Conservation (phyloP, 116 monocot genomes). For the Thalassia testudinum region DNA sequence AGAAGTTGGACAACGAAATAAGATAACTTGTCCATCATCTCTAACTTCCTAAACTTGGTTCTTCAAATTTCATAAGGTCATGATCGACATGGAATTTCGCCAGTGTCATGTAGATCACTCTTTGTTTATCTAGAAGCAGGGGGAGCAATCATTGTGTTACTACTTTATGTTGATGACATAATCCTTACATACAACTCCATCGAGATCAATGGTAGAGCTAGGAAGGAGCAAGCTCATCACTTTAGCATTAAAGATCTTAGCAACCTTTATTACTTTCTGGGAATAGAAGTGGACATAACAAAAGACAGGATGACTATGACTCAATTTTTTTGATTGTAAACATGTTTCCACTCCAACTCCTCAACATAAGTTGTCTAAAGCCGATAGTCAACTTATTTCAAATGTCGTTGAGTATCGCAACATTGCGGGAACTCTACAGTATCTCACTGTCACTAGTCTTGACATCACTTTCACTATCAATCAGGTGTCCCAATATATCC, state of each 20-base stretch:
- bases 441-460: background rate
- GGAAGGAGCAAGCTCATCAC: background rate
- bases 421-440: constrained; percentile 3
- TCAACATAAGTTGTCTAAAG: background rate
- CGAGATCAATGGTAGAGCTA: background rate
- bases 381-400: background rate
- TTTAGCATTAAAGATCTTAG: no score
- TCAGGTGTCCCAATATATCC: background rate
- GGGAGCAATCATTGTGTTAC: background rate
- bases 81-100: no score
- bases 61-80: no score
- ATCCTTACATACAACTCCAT: background rate
- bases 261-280: no score
- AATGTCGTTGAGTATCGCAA: no score
- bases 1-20: no score
- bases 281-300: background rate
- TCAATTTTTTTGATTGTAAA: background rate
- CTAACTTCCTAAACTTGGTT: no score
- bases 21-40: no score
- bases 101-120: no score
- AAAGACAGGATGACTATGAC: background rate
- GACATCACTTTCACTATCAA: constrained; percentile 4
- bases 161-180: no score
- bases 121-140: no score
- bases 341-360: background rate